Evolutionary conservation across 108 stramenopile species (phyloP), one percentile per base, ranked within the genome.

Genomic region (Nitzschia inconspicua): DNA sequence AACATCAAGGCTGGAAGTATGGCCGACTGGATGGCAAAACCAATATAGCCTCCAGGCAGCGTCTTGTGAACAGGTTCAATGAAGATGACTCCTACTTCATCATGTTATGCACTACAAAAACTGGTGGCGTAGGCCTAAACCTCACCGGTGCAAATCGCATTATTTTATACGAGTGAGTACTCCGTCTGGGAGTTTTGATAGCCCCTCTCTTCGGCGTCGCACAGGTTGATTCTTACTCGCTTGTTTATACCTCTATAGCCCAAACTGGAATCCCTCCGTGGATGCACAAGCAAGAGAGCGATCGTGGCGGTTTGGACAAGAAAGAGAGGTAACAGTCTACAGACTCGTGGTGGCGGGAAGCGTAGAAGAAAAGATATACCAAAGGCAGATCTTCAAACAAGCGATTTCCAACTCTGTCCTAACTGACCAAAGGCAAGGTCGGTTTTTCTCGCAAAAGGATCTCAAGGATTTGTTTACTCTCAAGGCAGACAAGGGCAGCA

Each of bases 341-440:
- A 84, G 97, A 6, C 79, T 99, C 30, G 93, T 98, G 44, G 74
- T 91, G 24, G 86, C 93, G 7, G 95, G 94, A 24, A 97, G 96
- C 10, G 80, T 99, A n/a, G 97, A 99, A 77, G 94, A 96, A 64
- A 97, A 96, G 68, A 97, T 99, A 14, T 98, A 98, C 72, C 97
- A 99, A 53, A 75, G 98, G 4, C 98, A 99, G 54, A 98, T 99
- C 42, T 98, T 97, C 82, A 98, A 99, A 70, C 94, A 91, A 34
- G 93, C 96, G 1, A 48, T 97, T 2, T 80, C 96, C 5, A 97
- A 97, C 57, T 82, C 85, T 32, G 80, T 98, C 4, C 69, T 98
- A 14, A 85, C 92, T 53, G 95, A 97, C 66, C 88, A 96, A 13
- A 80, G 80, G 51, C 96, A 98, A 66, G 64, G 78, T 37, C 79